Conservation (phyloP, 192 early-diverging fungal genomes). For the Coemansia sp. region DNA sequence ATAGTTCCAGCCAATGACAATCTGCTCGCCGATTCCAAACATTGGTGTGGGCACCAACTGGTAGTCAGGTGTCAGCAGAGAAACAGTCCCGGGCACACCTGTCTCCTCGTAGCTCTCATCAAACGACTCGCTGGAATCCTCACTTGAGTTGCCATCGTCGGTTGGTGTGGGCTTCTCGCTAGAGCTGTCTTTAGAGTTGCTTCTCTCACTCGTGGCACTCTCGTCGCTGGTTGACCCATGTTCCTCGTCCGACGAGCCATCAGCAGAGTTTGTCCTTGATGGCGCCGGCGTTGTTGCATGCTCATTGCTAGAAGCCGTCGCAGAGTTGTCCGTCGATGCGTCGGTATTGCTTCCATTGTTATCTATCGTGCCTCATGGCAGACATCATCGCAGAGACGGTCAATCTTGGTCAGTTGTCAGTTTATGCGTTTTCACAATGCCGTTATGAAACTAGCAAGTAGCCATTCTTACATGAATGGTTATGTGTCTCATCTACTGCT, state of each 20-base stretch:
- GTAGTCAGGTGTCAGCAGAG: constrained; percentile 35
- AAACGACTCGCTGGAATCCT: constrained; percentile 17
- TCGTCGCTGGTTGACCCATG: neutral
- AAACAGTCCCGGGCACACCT: constrained; percentile 27
- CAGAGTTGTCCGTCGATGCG: neutral
- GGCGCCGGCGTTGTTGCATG: neutral
- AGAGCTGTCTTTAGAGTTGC: neutral
- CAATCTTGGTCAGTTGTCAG: neutral
- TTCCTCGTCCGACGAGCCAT: neutral
- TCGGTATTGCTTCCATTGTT: neutral
- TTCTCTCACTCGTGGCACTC: neutral
- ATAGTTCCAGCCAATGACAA: constrained; percentile 46
- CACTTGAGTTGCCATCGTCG: constrained; percentile 3
- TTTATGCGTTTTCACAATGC: neutral
- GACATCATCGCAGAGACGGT: neutral
- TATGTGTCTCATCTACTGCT: too few species aligned
- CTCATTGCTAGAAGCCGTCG: neutral
- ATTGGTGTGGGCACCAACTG: constrained; percentile 35
- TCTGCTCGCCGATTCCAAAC: constrained; percentile 45
- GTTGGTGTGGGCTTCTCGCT: constrained; percentile 13
- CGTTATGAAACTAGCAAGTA: neutral
- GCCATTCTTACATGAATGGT: neutral
- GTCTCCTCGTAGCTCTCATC: constrained; percentile 45
- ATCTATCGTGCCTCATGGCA: neutral
- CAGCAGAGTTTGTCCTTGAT: neutral